These are phyloP conservation scores for Sporisorium scitamineum DNA, from an alignment of 1,284 basidiomycete genomes.

Conservation along the genomic window DNA sequence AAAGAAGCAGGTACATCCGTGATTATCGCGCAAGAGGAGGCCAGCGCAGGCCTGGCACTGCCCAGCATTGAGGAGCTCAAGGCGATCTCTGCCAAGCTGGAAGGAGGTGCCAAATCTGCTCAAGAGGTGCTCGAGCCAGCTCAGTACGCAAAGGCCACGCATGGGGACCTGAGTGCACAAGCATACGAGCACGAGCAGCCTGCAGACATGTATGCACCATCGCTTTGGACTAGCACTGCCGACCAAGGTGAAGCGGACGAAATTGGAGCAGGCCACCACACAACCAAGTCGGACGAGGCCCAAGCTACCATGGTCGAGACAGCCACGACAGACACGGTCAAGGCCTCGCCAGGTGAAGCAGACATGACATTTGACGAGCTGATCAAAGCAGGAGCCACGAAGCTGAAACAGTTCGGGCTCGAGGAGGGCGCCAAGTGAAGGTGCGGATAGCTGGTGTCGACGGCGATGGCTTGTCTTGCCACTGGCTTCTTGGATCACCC, in stretches of 20 bases:
- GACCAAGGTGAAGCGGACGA: neutral
- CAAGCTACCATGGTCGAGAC: neutral
- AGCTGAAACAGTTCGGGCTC: neutral
- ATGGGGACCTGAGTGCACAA: neutral
- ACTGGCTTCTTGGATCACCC: no score
- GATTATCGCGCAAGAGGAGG: neutral
- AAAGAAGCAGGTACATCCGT: neutral
- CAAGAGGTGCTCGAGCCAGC: neutral
- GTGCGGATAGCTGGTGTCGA: neutral
- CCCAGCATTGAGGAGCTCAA: neutral
- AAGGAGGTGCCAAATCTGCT: neutral
- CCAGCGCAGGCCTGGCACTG: neutral
- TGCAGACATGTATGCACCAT: neutral
- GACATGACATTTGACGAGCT: constrained; percentile 23
- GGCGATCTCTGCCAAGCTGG: no score
- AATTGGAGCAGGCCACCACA: neutral
- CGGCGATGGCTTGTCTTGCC: no score
- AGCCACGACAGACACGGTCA: neutral
- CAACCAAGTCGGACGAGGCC: neutral
- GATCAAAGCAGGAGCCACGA: constrained; percentile 12
- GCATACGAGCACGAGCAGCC: neutral
- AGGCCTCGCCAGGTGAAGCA: neutral
- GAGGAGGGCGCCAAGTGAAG: constrained; percentile 1
- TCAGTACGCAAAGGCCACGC: neutral
- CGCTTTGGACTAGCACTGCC: neutral